Conservation (phyloP, 225 moss, liverwort and hornwort species). For the Physcomitrellopsis africana region DNA sequence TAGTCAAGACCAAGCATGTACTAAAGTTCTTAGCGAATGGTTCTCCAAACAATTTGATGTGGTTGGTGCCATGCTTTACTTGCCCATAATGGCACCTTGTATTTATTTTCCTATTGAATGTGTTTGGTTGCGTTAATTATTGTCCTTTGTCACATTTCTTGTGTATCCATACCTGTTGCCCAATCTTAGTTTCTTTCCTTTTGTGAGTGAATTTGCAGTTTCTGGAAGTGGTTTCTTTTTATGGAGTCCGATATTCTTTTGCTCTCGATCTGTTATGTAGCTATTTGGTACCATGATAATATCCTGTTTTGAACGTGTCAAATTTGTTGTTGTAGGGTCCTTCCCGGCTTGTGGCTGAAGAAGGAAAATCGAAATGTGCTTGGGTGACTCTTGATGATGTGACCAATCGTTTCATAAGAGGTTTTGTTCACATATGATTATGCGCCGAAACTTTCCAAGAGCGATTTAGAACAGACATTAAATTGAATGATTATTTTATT, state of each 20-base stretch:
- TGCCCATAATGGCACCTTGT: constrained; percentile 8
- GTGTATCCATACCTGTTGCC: neutral
- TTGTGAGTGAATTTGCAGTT: constrained; percentile 11
- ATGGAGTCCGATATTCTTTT: neutral
- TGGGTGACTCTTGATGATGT: constrained; percentile 88
- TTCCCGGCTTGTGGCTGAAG: constrained; percentile 92
- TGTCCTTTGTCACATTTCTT: neutral
- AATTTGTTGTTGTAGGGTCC: constrained; percentile 65
- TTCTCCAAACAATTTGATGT: constrained; percentile 95
- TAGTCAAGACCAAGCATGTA: constrained; percentile 85
- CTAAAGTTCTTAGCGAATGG: constrained; percentile 86
- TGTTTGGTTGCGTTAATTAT: constrained; percentile 2
- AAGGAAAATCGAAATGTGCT: constrained; percentile 83
- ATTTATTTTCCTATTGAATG: neutral
- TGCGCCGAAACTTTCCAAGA: neutral
- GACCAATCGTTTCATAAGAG: constrained; percentile 64
- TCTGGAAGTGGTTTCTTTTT: neutral
- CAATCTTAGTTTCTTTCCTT: neutral
- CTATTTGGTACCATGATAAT: neutral
- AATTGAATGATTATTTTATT: neutral
- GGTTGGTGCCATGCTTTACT: constrained; percentile 40
- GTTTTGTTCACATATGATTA: constrained; percentile 35
- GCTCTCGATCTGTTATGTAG: neutral
- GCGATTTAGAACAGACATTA: neutral
- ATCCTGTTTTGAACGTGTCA: constrained; percentile 25